Evolutionary conservation across 2,329 filamentous ascomycete genomes (phyloP), one percentile per base, ranked within the genome.

Genomic region (Alternaria hordeiaustralica): DNA sequence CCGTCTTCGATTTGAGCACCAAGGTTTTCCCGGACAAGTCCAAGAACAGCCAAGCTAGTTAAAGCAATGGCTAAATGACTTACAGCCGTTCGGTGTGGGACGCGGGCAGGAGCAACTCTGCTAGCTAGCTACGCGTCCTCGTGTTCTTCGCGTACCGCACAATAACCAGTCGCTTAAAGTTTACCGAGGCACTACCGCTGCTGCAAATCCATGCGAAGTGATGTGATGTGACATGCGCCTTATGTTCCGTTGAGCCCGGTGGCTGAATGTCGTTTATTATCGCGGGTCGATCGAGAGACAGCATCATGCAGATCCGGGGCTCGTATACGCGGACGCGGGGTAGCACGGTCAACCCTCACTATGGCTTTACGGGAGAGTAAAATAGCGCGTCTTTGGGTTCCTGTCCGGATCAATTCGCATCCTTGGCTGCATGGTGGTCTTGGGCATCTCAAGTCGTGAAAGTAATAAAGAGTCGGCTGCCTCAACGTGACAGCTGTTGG

Each of bases 1-100:
- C 65, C 10, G 58, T 70, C 15, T 56, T 72, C 3, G 70, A 72
- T 21, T 13, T 71, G 20, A 71, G 68, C 51, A 69, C 65, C 43
- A 70, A 64, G 25, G 63, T 71, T 2, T 70, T 70, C 15, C 68
- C 68, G 2, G 60, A 60, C 25, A 66, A 71, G 21, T 10, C 56
- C 8, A 43, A 43, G 13, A 36, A 11, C 9, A 9, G 47, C 21
- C 25, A 56, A 23, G 41, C 11, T 13, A 20, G 15, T 25, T 62
- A 36, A 41, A n/a, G 9, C 21, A 46, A 20, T 20, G 51, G 30
- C 4, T 41, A 30, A 20, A 54, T 23, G 9, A 12, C 8, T 33
- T 33, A 21, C 26, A 51, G 10, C 26, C 26, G 47, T 21, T 33
- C 1, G 21, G 0, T 15, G 6, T 28, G 20, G 26, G 2, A 41